phyloP scores from a whole-genome alignment of 2,329 filamentous ascomycete genomes.

The Clonostachys rhizophaga region DNA sequence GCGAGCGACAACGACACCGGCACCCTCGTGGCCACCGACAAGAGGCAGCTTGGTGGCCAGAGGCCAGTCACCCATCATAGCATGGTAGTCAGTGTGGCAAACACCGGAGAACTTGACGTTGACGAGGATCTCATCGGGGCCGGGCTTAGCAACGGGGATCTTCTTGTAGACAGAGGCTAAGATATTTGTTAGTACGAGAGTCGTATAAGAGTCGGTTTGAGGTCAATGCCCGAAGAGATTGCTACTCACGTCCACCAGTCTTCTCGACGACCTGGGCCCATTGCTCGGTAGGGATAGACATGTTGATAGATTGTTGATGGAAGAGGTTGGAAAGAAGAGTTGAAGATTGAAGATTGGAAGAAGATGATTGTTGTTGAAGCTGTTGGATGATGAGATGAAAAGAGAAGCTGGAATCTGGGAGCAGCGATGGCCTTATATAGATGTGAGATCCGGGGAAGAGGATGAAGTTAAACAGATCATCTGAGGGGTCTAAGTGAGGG shows the following conservation, averaged over 20 bases:
- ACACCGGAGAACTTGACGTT: constrained; percentile 89
- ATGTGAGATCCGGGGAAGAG: no score
- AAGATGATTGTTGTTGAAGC: no score
- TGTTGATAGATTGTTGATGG: constrained; percentile 4
- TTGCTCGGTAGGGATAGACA: constrained; percentile 73
- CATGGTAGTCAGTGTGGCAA: constrained; percentile 80
- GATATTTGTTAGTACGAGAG: neutral
- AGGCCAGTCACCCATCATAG: constrained; percentile 88
- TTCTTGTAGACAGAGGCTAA: constrained; percentile 66
- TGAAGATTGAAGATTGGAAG: no score
- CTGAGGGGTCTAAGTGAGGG: no score
- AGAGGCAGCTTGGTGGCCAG: constrained; percentile 77
- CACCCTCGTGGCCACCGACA: constrained; percentile 77
- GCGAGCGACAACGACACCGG: constrained; percentile 75
- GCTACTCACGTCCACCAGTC: constrained; percentile 61
- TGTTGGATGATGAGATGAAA: no score
- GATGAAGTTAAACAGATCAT: no score
- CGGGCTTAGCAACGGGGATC: constrained; percentile 77
- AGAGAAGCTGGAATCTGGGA: no score
- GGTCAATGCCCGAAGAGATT: neutral
- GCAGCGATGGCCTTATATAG: no score
- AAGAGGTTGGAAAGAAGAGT: neutral
- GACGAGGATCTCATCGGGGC: constrained; percentile 85
- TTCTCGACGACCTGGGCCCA: constrained; percentile 90
- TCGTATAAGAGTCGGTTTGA: neutral